Base-by-base conservation (phyloP, 768 basidiomycete species). In the Phaeolepiota aurea region DNA sequence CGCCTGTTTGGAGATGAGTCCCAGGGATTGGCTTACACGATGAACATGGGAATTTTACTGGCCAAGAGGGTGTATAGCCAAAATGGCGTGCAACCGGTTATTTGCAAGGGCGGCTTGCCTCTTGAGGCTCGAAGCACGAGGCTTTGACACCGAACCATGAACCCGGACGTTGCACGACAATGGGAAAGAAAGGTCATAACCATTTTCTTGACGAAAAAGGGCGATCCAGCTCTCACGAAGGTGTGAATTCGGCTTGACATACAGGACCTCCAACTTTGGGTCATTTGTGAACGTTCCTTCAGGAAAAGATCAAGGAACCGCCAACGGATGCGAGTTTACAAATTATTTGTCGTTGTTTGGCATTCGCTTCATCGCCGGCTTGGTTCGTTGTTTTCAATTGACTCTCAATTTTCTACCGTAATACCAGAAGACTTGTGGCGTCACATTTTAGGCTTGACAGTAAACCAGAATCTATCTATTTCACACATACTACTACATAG, bases 131-230 rank as follows among this genome's bases (percentile, higher is more conserved):
- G n/a, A n/a, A n/a, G n/a, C n/a, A n/a, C n/a, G n/a, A n/a, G n/a
- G n/a, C n/a, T n/a, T n/a, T 38, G 20, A 35, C 36, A 28, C n/a
- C 21, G 41, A 34, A 45, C 3, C 15, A n/a, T n/a, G n/a, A 41
- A 41, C 34, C 5, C 37, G n/a, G 3, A 23, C 11, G 32, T 52
- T 52, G 50, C 49, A 48, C 46, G 51, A 52, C 50, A 54, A 52
- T 31, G 28, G 33, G 45, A 9, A n/a, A 38, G 25, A 16, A 30
- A 37, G 22, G n/a, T 33, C 18, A 36, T 31, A 31, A 31, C 9
- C 28, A 14, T 31, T 9, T 31, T 31, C 9, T 31, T 9, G 28
- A 31, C 10, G 10, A 31, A 31, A 9, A 10, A 10, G 18, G 33
- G 16, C n/a, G 25, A 35, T 5, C 33, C 7, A 19, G 14, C 28